Evolutionary conservation across 495 filamentous ascomycete genomes (phyloP).

Genomic region (Xylaria nigripes): DNA sequence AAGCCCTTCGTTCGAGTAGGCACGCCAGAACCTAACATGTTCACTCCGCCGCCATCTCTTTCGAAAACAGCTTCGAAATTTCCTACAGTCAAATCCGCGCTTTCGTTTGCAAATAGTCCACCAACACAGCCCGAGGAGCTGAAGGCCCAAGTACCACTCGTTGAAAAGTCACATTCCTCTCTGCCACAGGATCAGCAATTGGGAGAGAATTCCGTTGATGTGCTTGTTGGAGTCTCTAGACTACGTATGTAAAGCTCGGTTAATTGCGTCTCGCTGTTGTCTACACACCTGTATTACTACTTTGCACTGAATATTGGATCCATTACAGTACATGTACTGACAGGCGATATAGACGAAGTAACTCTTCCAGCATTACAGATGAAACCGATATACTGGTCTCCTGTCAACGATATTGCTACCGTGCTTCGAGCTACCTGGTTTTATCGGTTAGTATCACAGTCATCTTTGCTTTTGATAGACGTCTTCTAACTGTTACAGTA

Average conservation of each 20-base stretch:
- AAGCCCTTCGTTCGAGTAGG: conserved; percentile 39
- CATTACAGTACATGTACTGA: background rate
- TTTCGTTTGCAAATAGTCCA: background rate
- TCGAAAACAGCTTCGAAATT: conserved; percentile 12
- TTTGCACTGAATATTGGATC: background rate
- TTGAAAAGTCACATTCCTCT: background rate
- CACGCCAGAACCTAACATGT: conserved; percentile 14
- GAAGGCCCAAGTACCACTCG: background rate
- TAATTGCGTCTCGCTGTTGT: background rate
- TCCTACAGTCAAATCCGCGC: background rate
- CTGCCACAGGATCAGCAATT: conserved; percentile 2
- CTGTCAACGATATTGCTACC: conserved; percentile 78
- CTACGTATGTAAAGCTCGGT: conserved; percentile 33
- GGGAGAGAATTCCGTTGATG: conserved; percentile 32
- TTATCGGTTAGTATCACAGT: conserved; percentile 50
- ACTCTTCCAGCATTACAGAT: conserved; percentile 58
- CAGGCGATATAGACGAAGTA: conserved; percentile 32
- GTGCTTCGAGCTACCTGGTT: conserved; percentile 94
- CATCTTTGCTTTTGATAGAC: background rate
- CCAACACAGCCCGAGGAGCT: conserved; percentile 10
- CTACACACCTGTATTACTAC: background rate
- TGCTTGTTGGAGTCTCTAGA: conserved; percentile 71
- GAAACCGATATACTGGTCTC: conserved; percentile 97
- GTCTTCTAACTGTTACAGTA: conserved; percentile 29
- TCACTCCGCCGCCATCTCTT: conserved; percentile 21